phyloP scores from a whole-genome alignment of 192 early-diverging fungal species.

The Rhizophlyctis rosea region DNA sequence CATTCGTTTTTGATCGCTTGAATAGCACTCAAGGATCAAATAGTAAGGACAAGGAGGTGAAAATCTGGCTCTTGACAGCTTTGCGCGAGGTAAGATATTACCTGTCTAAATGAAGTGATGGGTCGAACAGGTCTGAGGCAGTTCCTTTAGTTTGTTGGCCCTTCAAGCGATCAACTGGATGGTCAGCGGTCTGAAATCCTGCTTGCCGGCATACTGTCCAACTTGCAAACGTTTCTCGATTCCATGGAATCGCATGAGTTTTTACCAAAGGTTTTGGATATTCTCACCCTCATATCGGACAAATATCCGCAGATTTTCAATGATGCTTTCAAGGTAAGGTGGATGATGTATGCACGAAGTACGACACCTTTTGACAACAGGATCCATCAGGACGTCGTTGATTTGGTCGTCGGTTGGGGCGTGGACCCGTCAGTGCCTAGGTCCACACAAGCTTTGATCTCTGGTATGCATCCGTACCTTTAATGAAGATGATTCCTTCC shows the following conservation, averaged over 20 bases:
- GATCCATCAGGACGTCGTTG: constrained; percentile 43
- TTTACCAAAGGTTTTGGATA: constrained; percentile 33
- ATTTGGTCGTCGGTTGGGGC: constrained; percentile 69
- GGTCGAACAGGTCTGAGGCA: background rate
- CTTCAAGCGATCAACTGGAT: background rate
- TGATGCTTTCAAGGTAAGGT: constrained; percentile 28
- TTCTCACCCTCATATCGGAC: constrained; percentile 31
- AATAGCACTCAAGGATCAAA: background rate
- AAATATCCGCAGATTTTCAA: constrained; percentile 31
- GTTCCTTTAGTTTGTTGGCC: constrained; percentile 1
- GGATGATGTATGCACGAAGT: background rate
- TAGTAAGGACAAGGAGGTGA: constrained; percentile 15
- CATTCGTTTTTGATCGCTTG: constrained; percentile 21
- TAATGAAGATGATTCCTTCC: too few species aligned
- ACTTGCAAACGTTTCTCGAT: constrained; percentile 39
- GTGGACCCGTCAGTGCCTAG: constrained; percentile 50
- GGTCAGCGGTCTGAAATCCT: constrained; percentile 9
- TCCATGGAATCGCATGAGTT: constrained; percentile 27
- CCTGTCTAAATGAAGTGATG: background rate
- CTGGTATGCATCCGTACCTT: constrained; percentile 33
- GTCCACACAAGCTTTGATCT: constrained; percentile 38
- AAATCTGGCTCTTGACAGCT: constrained; percentile 16
- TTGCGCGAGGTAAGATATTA: constrained; percentile 9
- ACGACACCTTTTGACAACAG: background rate
- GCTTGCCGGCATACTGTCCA: constrained; percentile 14